These are phyloP conservation scores for Emmonsiellopsis sp. DNA, from an alignment of 2,329 filamentous ascomycete species.

Conservation along the genomic window DNA sequence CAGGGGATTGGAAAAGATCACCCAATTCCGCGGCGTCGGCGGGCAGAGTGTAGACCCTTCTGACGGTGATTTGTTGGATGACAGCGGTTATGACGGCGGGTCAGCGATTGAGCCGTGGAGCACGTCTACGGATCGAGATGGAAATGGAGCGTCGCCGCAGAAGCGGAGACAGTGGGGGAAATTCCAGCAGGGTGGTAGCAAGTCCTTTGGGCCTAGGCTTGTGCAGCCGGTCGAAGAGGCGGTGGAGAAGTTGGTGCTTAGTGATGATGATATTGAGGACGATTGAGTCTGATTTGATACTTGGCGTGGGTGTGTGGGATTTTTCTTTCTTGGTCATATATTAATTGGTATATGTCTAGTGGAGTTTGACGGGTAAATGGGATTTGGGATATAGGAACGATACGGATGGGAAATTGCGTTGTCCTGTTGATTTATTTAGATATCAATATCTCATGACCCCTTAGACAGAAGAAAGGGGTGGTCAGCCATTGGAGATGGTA, in stretches of 20 bases:
- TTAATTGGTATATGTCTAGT: not conserved
- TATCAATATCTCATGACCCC: too few species aligned
- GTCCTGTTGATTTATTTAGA: too few species aligned
- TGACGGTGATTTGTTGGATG: conserved; percentile 28
- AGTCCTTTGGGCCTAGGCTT: conserved; percentile 14
- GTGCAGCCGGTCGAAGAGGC: conserved; percentile 35
- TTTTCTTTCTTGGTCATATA: not conserved
- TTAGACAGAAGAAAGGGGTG: too few species aligned
- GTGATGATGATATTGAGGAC: conserved; percentile 80
- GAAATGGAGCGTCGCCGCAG: conserved; percentile 2
- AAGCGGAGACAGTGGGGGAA: conserved; percentile 2
- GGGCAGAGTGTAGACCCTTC: conserved; percentile 36
- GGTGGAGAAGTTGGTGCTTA: conserved; percentile 61
- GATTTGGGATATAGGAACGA: not conserved
- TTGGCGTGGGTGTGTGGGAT: not conserved
- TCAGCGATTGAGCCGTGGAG: conserved; percentile 12
- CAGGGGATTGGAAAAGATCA: conserved; percentile 58
- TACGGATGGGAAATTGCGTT: not conserved
- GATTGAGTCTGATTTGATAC: conserved; percentile 20
- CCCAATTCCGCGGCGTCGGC: conserved; percentile 54
- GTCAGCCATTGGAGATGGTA: too few species aligned
- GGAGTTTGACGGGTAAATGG: not conserved
- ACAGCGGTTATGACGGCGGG: conserved; percentile 4
- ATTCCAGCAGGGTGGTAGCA: conserved; percentile 16
- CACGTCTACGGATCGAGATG: conserved; percentile 5